Percentiles rank a stretch among this genome's conserved stretches.
Evolutionary conservation across 768 basidiomycete genomes (phyloP).

Genomic region (Auriscalpium microsporum): DNA sequence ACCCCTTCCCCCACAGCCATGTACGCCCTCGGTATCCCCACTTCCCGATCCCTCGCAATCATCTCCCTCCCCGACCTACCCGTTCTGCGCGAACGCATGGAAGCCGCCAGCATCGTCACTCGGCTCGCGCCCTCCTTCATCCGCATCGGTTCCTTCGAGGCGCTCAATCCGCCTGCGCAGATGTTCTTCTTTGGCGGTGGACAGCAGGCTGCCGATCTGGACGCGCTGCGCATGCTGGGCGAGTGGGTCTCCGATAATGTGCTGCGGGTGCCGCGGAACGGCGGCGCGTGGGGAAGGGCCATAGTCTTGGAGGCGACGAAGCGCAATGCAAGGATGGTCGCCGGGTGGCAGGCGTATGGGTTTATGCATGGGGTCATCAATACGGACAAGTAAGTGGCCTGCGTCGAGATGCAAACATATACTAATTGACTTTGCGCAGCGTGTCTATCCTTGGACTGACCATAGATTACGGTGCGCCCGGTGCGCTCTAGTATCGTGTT

Average conservation of each 20-base stretch:
- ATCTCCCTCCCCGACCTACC: slow-evolving; percentile 63
- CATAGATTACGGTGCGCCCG: slow-evolving; percentile 57
- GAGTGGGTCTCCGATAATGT: slow-evolving; percentile 67
- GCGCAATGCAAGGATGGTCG: slow-evolving; percentile 88
- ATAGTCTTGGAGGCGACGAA: slow-evolving; percentile 72
- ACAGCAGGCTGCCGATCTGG: slow-evolving; percentile 66
- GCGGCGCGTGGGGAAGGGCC: slow-evolving; percentile 53
- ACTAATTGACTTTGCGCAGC: slow-evolving; percentile 25
- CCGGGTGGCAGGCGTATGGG: slow-evolving; percentile 91
- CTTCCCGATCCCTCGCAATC: slow-evolving; percentile 79
- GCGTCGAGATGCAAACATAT: slow-evolving; percentile 2
- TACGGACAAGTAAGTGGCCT: slow-evolving; percentile 74
- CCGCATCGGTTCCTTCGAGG: slow-evolving; percentile 87
- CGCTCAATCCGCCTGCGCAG: slow-evolving; percentile 60
- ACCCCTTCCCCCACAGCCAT: slow-evolving; percentile 33
- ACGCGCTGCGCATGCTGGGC: slow-evolving; percentile 64
- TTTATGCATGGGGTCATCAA: slow-evolving; percentile 98
- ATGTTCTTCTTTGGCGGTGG: slow-evolving; percentile 70
- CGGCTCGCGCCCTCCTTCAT: slow-evolving; percentile 86
- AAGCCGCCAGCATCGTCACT: slow-evolving; percentile 65
- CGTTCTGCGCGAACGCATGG: slow-evolving; percentile 68
- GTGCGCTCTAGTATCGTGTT: neutral
- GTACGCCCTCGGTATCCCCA: slow-evolving; percentile 80
- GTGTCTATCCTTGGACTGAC: slow-evolving; percentile 69
- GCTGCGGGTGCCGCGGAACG: slow-evolving; percentile 35